These are phyloP conservation scores for Candida dajiaensis DNA, from an alignment of 805 yeast genomes.

Conservation along the genomic window DNA sequence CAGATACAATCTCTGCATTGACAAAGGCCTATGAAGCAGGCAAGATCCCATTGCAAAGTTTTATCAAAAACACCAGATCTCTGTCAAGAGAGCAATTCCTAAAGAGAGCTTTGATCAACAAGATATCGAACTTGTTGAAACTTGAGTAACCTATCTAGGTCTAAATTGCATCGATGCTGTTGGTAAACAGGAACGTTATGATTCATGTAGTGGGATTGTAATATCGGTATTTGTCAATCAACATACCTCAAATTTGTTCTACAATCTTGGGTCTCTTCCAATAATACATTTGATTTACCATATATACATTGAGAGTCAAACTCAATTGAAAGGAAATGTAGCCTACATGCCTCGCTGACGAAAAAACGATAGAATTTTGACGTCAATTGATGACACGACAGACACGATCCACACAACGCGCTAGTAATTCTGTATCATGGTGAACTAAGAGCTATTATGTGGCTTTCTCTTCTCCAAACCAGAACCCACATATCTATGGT, in stretches of 20 bases:
- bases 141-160: background rate
- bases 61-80: constrained; percentile 37
- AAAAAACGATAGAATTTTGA: background rate
- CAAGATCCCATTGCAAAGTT: constrained; percentile 34
- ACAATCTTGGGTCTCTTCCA: too few species aligned
- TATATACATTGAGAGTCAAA: too few species aligned
- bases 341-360: background rate
- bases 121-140: constrained; percentile 25
- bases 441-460: constrained; percentile 11
- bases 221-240: too few species aligned
- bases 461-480: constrained; percentile 59
- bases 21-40: constrained; percentile 50
- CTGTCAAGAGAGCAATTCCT: constrained; percentile 62
- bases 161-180: background rate
- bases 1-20: constrained; percentile 58
- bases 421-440: constrained; percentile 7
- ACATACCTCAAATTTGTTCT: too few species aligned
- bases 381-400: background rate
- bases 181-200: too few species aligned
- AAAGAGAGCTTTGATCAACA: constrained; percentile 40
- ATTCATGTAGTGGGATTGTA: too few species aligned
- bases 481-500: constrained; percentile 54
- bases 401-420: constrained; percentile 8
- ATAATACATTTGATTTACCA: too few species aligned
- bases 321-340: background rate